Percentiles rank a stretch among this genome's conserved stretches.
These are phyloP conservation scores for Amphibolis antarctica DNA, from an alignment of 106 monocot species.

Conservation along the genomic window DNA sequence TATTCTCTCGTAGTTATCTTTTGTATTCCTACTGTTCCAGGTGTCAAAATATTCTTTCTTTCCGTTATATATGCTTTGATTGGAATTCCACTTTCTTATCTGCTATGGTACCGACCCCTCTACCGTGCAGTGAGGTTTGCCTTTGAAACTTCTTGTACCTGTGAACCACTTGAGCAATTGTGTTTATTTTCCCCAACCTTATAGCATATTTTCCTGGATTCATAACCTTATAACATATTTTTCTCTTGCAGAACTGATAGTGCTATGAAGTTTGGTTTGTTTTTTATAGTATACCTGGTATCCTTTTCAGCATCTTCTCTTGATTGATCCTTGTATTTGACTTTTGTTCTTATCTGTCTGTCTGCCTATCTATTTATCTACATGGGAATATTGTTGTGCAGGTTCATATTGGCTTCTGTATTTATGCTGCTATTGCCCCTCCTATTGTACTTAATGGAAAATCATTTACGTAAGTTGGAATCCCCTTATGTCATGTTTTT, in stretches of 20 bases:
- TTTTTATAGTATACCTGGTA: constrained; percentile 83
- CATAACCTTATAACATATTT: constrained; percentile 1
- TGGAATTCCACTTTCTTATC: constrained; percentile 78
- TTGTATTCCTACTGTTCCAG: constrained; percentile 20
- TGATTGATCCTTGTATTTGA: constrained; percentile 1
- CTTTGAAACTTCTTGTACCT: not conserved
- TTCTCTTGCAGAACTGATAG: constrained; percentile 72
- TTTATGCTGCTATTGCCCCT: constrained; percentile 31
- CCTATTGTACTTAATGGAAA: constrained; percentile 23
- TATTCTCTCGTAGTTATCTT: not conserved
- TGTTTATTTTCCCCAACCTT: not conserved
- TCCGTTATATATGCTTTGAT: constrained; percentile 76
- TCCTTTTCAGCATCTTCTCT: constrained; percentile 2
- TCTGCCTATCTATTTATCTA: too few species aligned
- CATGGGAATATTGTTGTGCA: not conserved
- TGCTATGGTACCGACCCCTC: constrained; percentile 89
- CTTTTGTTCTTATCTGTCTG: constrained; percentile 1
- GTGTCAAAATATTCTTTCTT: constrained; percentile 89
- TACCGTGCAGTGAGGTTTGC: constrained; percentile 86
- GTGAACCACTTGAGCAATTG: not conserved
- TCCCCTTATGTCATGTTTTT: not conserved
- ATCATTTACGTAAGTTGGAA: constrained; percentile 21
- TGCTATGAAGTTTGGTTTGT: constrained; percentile 83
- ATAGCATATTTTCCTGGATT: too few species aligned
- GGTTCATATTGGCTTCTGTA: constrained; percentile 31